Evolutionary conservation across 2,329 filamentous ascomycete genomes (phyloP), one percentile per base, ranked within the genome.

Genomic region (Scedosporium dehoogii): DNA sequence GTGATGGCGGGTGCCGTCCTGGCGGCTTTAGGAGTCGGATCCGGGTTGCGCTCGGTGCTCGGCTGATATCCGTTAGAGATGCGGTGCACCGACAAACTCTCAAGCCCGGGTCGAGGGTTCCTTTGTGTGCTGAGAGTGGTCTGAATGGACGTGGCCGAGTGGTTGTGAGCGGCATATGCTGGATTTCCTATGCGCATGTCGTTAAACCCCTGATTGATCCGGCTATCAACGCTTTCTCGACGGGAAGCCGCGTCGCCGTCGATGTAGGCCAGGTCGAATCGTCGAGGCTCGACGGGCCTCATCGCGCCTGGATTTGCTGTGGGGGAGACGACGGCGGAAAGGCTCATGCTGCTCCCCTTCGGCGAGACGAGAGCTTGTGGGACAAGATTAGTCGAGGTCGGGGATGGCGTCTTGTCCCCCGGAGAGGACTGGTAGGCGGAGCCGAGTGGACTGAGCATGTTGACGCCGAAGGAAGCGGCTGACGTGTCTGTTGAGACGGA

Each of bases 221-320:
- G 83, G 73, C 89, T 91, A 73, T 92, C 89, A 4, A 92, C 87
- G 68, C 89, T 92, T 74, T 91, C 90, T 60, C 90, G 84, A 63
- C 88, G 82, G 58, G 86, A 85, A 58, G 63, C 65, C 16, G 67
- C 63, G 23, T 86, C 80, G 1, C 75, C 70, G 27, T 75, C 72
- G 58, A 74, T 72, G 33, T 76, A 70, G 27, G 70, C 73, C 63
- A 73, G 68, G 63, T 77, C 76, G 65, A 77, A 78, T 58, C 80
- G 79, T 25, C 77, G 74, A 16, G 74, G 71, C 29, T 79, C 77
- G 12, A 69, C 69, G 66, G 71, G 75, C 4, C 73, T 74, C 4
- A 81, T 21, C 5, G 42, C 38, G 29, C 29, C 16, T 2, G 33
- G 23, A 33, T 51, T 75, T 1, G 79, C 78, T 1, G 82, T 83